Conservation (phyloP, 345 rosid genomes). For the Odontarrhena argentea region DNA sequence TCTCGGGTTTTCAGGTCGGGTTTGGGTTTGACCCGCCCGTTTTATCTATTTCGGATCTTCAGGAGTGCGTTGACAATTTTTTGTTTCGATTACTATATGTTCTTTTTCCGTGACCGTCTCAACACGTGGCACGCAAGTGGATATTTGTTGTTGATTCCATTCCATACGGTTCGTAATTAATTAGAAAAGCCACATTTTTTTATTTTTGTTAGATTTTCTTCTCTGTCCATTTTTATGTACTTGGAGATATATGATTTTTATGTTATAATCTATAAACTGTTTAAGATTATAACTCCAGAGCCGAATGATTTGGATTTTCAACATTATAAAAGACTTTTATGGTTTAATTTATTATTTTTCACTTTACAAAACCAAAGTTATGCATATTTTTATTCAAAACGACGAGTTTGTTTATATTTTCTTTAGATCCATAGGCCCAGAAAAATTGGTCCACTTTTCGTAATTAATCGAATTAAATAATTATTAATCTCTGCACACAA, state of each 20-base stretch:
- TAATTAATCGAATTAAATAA: neutral
- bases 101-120: too few species aligned
- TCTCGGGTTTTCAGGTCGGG: neutral
- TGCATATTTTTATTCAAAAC: neutral
- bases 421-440: neutral
- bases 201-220: neutral
- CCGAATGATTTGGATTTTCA: neutral
- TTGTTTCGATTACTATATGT: too few species aligned
- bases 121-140: conserved; percentile 35
- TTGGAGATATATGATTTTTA: neutral
- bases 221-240: neutral
- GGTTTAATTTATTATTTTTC: neutral
- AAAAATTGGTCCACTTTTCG: conserved; percentile 3
- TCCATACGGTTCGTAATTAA: conserved; percentile 8
- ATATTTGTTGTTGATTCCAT: conserved; percentile 23
- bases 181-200: neutral
- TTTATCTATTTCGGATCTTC: conserved; percentile 1
- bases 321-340: neutral
- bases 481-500: too few species aligned
- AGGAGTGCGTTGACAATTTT: conserved; percentile 36
- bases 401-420: neutral
- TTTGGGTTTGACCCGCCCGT: conserved; percentile 31
- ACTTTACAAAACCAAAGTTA: neutral
- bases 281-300: neutral
- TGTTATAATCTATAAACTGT: neutral